These are phyloP conservation scores for Penicillium thymicola DNA, from an alignment of 2,329 filamentous ascomycete genomes.

Conservation along the genomic window DNA sequence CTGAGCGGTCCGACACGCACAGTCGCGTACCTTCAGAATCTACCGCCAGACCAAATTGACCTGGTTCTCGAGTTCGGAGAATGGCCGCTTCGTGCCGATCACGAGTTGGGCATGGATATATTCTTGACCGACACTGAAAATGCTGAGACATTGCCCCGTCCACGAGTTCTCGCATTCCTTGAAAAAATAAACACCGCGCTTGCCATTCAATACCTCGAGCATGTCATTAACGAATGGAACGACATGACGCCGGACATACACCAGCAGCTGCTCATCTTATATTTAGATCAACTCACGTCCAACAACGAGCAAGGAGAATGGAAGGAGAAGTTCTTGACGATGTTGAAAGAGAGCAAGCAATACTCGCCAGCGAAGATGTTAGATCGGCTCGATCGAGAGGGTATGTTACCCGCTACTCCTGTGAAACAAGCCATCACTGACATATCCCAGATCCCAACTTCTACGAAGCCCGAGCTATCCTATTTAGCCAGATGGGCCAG, in stretches of 20 bases:
- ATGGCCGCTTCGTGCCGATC: constrained; percentile 75
- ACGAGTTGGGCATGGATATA: constrained; percentile 80
- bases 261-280: constrained; percentile 73
- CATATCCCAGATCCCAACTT: constrained; percentile 67
- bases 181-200: constrained; percentile 65
- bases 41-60: constrained; percentile 83
- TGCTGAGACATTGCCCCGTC: constrained; percentile 80
- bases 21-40: constrained; percentile 81
- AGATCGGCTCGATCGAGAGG: constrained; percentile 71
- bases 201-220: constrained; percentile 80
- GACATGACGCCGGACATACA: constrained; percentile 85
- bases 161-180: constrained; percentile 72
- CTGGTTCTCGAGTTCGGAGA: constrained; percentile 86
- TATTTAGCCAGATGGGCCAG: constrained; percentile 90
- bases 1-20: constrained; percentile 81
- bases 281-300: constrained; percentile 54
- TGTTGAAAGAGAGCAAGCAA: constrained; percentile 71
- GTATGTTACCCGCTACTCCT: constrained; percentile 47
- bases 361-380: constrained; percentile 81
- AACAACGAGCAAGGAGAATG: constrained; percentile 46
- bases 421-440: constrained; percentile 2
- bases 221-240: constrained; percentile 82
- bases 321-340: constrained; percentile 66
- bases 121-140: constrained; percentile 94
- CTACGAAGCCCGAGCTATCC: constrained; percentile 83